Conservation (phyloP, 495 filamentous ascomycete species). For the Neurospora tetrasperma region DNA sequence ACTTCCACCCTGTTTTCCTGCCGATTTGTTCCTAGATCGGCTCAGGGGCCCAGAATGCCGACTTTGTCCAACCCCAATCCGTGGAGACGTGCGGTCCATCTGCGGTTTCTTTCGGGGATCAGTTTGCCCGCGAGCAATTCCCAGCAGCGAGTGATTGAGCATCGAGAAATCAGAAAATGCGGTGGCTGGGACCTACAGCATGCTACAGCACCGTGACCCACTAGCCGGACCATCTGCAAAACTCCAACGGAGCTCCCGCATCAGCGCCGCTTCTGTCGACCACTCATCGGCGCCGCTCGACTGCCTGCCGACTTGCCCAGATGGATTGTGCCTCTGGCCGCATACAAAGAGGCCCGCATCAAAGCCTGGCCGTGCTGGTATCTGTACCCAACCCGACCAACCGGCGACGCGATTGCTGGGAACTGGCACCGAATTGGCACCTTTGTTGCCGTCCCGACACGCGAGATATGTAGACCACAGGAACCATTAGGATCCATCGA, state of each 20-base stretch:
- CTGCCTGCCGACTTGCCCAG: conserved; percentile 12
- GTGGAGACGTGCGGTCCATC: not conserved
- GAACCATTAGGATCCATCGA: not conserved
- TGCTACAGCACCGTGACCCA: conserved; percentile 14
- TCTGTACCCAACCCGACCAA: conserved; percentile 21
- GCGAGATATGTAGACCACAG: conserved; percentile 8
- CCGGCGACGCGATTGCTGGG: not conserved
- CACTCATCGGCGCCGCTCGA: conserved; percentile 14
- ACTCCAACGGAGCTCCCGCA: conserved; percentile 16
- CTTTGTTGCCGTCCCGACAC: conserved; percentile 23
- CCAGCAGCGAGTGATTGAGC: not conserved
- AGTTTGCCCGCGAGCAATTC: not conserved
- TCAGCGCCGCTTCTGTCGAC: conserved; percentile 12
- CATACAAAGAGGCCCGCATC: conserved; percentile 28
- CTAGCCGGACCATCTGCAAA: conserved; percentile 5
- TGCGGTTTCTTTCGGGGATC: not conserved
- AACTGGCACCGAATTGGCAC: conserved; percentile 10
- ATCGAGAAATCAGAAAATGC: conserved; percentile 13
- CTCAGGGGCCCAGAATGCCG: not conserved
- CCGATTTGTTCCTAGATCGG: not conserved
- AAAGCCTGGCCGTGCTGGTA: conserved; percentile 7
- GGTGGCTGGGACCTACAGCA: conserved; percentile 21
- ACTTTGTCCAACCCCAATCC: not conserved
- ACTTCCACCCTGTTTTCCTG: not conserved
- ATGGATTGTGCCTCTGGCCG: conserved; percentile 24